Evolutionary conservation across 1,139 yeast genomes (phyloP).

Genomic region (Sugiyamaella castrensis): DNA sequence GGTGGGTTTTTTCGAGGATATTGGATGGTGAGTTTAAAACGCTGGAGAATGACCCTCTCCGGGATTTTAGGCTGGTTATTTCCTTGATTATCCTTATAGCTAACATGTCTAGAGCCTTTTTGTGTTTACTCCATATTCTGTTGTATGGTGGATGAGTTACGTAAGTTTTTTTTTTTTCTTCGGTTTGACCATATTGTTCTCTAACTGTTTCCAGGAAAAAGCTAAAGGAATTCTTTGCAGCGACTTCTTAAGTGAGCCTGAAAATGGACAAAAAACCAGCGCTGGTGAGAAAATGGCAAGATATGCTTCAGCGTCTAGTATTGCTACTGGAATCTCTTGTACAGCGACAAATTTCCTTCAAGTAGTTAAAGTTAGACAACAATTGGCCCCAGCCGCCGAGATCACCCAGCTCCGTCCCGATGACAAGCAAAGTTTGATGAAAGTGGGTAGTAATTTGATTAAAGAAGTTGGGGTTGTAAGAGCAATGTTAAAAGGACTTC

Average conservation of each 20-base stretch:
- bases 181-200: not conserved
- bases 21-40: slow-evolving; percentile 33
- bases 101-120: slow-evolving; percentile 20
- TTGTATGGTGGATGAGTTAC: slow-evolving; percentile 38
- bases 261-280: not conserved
- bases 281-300: slow-evolving; percentile 1
- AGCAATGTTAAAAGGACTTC: slow-evolving; percentile 36
- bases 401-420: slow-evolving; percentile 36
- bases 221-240: slow-evolving; percentile 12
- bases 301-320: slow-evolving; percentile 35
- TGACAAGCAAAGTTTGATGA: slow-evolving; percentile 33
- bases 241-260: not conserved
- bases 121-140: slow-evolving; percentile 38
- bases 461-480: slow-evolving; percentile 35
- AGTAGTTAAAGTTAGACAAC: slow-evolving; percentile 42
- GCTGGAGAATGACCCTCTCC: not conserved
- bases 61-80: not conserved
- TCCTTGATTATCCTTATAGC: not conserved
- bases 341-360: slow-evolving; percentile 38
- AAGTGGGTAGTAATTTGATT: slow-evolving; percentile 34
- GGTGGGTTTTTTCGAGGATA: slow-evolving; percentile 42
- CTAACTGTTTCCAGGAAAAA: slow-evolving; percentile 17
- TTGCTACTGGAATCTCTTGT: slow-evolving; percentile 30
- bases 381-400: slow-evolving; percentile 39
- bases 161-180: slow-evolving; percentile 16